These are phyloP conservation scores for Xylaria telfairii DNA, from an alignment of 495 filamentous ascomycete species.

Conservation along the genomic window DNA sequence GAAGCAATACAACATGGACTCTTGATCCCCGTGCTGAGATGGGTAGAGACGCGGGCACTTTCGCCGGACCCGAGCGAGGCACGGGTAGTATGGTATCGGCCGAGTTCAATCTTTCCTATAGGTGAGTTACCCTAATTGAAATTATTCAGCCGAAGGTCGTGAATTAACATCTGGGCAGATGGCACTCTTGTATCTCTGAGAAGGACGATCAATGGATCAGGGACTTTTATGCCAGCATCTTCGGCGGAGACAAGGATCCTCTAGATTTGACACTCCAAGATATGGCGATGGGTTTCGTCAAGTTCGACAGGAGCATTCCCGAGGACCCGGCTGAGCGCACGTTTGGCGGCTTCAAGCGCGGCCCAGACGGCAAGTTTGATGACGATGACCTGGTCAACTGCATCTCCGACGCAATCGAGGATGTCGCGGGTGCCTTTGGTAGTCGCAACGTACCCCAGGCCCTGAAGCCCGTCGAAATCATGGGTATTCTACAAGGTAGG, in stretches of 20 bases:
- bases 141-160: background rate
- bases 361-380: slow-evolving; percentile 62
- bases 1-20: slow-evolving; percentile 75
- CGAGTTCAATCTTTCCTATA: slow-evolving; percentile 65
- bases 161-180: slow-evolving; percentile 41
- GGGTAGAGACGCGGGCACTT: slow-evolving; percentile 52
- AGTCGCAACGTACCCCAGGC: slow-evolving; percentile 75
- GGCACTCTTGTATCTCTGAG: slow-evolving; percentile 78
- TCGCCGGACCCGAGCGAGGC: slow-evolving; percentile 59
- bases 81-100: slow-evolving; percentile 73
- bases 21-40: slow-evolving; percentile 73
- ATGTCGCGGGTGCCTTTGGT: slow-evolving; percentile 68
- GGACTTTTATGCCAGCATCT: slow-evolving; percentile 66
- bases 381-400: slow-evolving; percentile 75
- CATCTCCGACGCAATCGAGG: slow-evolving; percentile 69
- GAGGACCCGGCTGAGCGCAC: slow-evolving; percentile 68
- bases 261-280: slow-evolving; percentile 58
- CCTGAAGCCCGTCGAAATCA: slow-evolving; percentile 77
- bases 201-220: slow-evolving; percentile 79
- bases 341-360: slow-evolving; percentile 68
- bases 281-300: slow-evolving; percentile 63
- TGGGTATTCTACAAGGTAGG: slow-evolving; percentile 85
- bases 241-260: slow-evolving; percentile 59
- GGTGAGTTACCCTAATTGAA: slow-evolving; percentile 24
- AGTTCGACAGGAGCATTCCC: slow-evolving; percentile 63